These are phyloP conservation scores for Lunasporangiospora selenospora DNA, from an alignment of 192 early-diverging fungal genomes.

Conservation along the genomic window DNA sequence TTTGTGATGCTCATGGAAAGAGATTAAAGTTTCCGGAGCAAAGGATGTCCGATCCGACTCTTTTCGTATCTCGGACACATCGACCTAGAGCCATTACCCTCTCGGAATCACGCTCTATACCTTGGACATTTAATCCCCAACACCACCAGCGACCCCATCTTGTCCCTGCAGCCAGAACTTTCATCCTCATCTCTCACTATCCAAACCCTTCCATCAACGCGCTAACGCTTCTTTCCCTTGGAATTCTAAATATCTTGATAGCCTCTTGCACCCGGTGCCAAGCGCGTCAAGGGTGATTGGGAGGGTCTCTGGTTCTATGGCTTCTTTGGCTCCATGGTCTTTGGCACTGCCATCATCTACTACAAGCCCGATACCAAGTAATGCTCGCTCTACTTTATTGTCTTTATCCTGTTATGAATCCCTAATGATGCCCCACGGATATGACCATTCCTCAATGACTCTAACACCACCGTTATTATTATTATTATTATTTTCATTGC, in stretches of 20 bases:
- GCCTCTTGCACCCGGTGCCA: constrained; percentile 62
- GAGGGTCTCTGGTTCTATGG: constrained; percentile 70
- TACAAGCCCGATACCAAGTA: constrained; percentile 87
- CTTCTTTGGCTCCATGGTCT: constrained; percentile 62
- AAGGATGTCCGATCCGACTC: no score
- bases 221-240: background rate
- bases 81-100: no score
- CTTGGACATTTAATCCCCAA: no score
- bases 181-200: background rate
- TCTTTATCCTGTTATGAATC: background rate
- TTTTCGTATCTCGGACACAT: no score
- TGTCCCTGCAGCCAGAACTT: background rate
- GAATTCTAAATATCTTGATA: constrained; percentile 10
- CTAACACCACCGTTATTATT: constrained; percentile 1
- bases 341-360: constrained; percentile 59
- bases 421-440: background rate
- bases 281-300: constrained; percentile 79
- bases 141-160: no score
- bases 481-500: background rate
- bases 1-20: no score
- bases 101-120: background rate
- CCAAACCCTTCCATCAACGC: background rate
- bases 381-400: no score
- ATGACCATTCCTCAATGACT: background rate
- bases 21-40: no score